Percentiles rank a stretch among this genome's conserved stretches.
phyloP scores from a whole-genome alignment of 768 basidiomycete species.

The Tricholoma saponaceum region DNA sequence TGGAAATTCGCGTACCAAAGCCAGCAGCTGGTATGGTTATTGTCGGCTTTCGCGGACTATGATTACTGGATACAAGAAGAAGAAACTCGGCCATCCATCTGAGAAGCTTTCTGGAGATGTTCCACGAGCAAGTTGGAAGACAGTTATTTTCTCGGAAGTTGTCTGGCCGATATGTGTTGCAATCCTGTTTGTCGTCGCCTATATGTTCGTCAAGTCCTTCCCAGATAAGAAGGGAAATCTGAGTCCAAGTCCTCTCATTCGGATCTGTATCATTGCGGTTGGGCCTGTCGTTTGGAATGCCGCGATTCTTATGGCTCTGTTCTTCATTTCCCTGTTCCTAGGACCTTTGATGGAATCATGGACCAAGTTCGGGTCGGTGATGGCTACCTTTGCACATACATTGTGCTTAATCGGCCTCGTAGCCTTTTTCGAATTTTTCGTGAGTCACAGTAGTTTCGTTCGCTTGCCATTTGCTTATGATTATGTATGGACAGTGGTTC shows the following conservation, averaged over 20 bases:
- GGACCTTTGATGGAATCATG: conserved; percentile 86
- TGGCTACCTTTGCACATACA: conserved; percentile 90
- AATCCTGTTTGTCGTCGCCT: conserved; percentile 74
- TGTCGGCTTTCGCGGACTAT: conserved; percentile 95
- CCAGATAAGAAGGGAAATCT: conserved; percentile 56
- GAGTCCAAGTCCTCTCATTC: conserved; percentile 81
- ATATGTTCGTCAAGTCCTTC: conserved; percentile 94
- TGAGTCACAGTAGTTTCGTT: conserved; percentile 36
- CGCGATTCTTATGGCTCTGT: conserved; percentile 75
- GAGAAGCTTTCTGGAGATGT: conserved; percentile 96
- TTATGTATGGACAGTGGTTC: conserved; percentile 67
- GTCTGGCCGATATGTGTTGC: conserved; percentile 77
- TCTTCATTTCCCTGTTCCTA: conserved; percentile 89
- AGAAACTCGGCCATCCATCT: conserved; percentile 94
- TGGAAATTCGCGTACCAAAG: conserved; percentile 93
- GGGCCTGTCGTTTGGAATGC: conserved; percentile 97
- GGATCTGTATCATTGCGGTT: conserved; percentile 83
- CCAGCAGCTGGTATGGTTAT: conserved; percentile 99
- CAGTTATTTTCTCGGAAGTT: conserved; percentile 82
- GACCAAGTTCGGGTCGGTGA: conserved; percentile 85
- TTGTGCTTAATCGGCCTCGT: conserved; percentile 77
- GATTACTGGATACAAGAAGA: conserved; percentile 99
- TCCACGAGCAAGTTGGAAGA: conserved; percentile 84
- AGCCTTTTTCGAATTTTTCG: conserved; percentile 95
- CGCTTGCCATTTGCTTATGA: conserved; percentile 20